Evolutionary conservation across 73 alveolate species (phyloP).

Genomic region (Blepharisma japonicum): DNA sequence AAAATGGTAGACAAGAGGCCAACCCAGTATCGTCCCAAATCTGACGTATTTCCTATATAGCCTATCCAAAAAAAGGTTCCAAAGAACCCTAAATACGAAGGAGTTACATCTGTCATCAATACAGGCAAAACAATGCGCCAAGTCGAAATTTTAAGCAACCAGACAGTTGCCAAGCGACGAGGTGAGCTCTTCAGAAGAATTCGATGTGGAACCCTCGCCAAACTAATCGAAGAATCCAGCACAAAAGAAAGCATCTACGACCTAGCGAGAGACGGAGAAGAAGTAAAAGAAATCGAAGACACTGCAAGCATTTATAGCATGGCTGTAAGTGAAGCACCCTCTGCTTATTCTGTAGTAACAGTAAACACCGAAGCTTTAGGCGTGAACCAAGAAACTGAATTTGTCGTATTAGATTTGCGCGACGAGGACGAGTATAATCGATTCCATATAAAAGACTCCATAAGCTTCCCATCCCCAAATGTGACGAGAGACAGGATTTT

Average conservation of each 20-base stretch:
- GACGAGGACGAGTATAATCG: conserved; percentile 72
- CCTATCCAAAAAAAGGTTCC: conserved; percentile 82
- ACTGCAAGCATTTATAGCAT: conserved; percentile 46
- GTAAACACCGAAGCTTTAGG: conserved; percentile 17
- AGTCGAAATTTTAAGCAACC: conserved; percentile 70
- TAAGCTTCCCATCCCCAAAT: conserved; percentile 75
- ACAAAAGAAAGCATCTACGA: conserved; percentile 53
- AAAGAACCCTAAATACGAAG: conserved; percentile 79
- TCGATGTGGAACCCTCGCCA: conserved; percentile 67
- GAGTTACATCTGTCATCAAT: conserved; percentile 68
- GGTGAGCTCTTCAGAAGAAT: conserved; percentile 78
- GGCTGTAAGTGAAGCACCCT: conserved; percentile 58
- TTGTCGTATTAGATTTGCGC: conserved; percentile 78
- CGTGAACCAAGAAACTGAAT: conserved; percentile 55
- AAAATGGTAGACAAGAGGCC: too few relatives aligned
- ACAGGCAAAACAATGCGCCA: conserved; percentile 94
- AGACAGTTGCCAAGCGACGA: conserved; percentile 78
- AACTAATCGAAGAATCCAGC: conserved; percentile 56
- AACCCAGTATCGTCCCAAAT: not conserved
- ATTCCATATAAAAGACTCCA: conserved; percentile 76
- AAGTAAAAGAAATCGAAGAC: conserved; percentile 33
- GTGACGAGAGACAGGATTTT: conserved; percentile 74
- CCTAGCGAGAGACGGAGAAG: conserved; percentile 32
- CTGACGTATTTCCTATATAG: conserved; percentile 31
- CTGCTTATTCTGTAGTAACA: conserved; percentile 10